Evolutionary conservation across 192 early-diverging fungal genomes (phyloP), one percentile per base, ranked within the genome.

Genomic region (Podila epicladia): DNA sequence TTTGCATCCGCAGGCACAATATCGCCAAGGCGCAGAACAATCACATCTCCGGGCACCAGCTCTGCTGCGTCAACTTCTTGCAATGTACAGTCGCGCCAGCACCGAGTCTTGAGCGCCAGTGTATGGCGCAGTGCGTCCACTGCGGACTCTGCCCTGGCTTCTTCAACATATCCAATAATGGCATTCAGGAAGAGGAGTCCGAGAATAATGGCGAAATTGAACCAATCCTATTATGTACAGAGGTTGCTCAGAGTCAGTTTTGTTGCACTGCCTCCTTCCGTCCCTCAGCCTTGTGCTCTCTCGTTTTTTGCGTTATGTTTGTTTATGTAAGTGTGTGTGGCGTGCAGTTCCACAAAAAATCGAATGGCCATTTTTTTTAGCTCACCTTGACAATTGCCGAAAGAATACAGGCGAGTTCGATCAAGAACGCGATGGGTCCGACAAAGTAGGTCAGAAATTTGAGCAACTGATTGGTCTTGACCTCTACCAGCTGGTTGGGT

Each of bases 41-140:
- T 88, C 50, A 97, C 86, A 67, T 96, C 96, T 49, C 96, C 96
- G 15, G 96, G 96, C 32, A 97, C 96, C 50, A 97, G 83, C 11
- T 86, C 85, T 64, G 65, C 72, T 4, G 91, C 87, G 58, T 94
- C 91, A 5, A 94, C 70, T 71, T 95, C 93, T 63, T 82, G 67
- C 50, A 94, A 83, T 35, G 84, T 63, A 37, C 91, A 88, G 74
- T 97, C 92, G 68, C 96, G 88, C 88, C 90, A 95, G 67, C 87
- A 89, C 29, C 92, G 90, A 24, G 90, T 90, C 77, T 93, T 95
- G 59, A 95, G 87, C 28, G 96, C 96, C 24, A 97, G 89, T n/a
- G 95, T 97, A 82, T 94, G 93, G 74, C 95, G 92, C 28, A 97
- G 86, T 24, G 96, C 95, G 65, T 97, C 96, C 58, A 97, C 87